Evolutionary conservation across 2,329 filamentous ascomycete genomes (phyloP).

Genomic region (Sporothrix variecibatus): DNA sequence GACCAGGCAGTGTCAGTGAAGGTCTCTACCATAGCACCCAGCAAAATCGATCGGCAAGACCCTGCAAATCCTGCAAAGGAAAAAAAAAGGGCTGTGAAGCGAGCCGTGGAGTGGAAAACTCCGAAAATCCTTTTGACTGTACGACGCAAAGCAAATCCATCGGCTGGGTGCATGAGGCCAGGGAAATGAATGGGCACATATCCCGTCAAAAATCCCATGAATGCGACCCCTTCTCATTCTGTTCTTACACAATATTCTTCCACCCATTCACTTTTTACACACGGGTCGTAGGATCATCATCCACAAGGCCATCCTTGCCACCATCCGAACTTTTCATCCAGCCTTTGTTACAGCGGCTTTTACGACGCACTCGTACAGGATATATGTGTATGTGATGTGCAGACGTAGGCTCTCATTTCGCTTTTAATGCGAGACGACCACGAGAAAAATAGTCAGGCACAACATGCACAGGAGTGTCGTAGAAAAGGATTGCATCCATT

Average conservation of each 20-base stretch:
- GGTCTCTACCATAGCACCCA: no score
- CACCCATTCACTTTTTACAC: not conserved
- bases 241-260: not conserved
- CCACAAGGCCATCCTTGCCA: not conserved
- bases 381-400: not conserved
- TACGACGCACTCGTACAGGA: not conserved
- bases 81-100: not conserved
- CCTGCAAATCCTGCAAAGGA: not conserved
- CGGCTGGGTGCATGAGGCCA: not conserved
- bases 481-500: not conserved
- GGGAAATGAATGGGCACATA: not conserved
- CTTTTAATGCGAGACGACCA: not conserved
- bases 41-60: not conserved
- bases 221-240: not conserved
- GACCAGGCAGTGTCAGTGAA: not conserved
- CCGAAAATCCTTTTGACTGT: not conserved
- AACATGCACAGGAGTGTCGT: not conserved
- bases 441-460: no score
- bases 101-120: not conserved
- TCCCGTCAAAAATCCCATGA: not conserved
- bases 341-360: no score
- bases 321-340: not conserved
- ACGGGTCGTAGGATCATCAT: not conserved
- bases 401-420: not conserved
- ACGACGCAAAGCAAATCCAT: not conserved